Evolutionary conservation across 1,139 yeast species (phyloP).

Genomic region (Pichia terricola): DNA sequence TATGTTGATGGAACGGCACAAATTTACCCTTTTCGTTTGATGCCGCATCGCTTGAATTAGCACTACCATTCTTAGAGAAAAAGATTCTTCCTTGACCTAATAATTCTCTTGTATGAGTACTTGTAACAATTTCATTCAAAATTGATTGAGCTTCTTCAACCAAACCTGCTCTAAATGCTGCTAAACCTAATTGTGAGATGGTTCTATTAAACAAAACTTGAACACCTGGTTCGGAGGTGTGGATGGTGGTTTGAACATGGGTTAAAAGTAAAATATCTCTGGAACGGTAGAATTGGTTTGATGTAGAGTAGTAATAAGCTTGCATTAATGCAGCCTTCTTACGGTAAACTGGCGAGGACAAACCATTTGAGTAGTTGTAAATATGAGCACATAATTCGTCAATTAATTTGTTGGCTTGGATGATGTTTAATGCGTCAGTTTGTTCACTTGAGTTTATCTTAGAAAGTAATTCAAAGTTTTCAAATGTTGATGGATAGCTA

Average conservation of each 20-base stretch:
- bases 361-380: constrained; percentile 47
- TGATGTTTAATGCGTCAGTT: constrained; percentile 24
- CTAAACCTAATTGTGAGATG: constrained; percentile 87
- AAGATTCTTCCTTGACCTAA: constrained; percentile 88
- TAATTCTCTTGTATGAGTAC: constrained; percentile 81
- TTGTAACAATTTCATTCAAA: constrained; percentile 79
- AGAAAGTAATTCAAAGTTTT: constrained; percentile 26
- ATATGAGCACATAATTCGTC: constrained; percentile 58
- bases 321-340: constrained; percentile 79
- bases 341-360: constrained; percentile 42
- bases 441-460: constrained; percentile 26
- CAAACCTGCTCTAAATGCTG: constrained; percentile 89
- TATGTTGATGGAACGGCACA: constrained; percentile 97
- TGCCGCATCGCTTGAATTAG: neutral
- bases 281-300: constrained; percentile 73
- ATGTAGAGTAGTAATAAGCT: constrained; percentile 85
- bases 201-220: constrained; percentile 95
- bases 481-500: constrained; percentile 16
- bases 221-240: constrained; percentile 72
- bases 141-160: constrained; percentile 83
- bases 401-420: constrained; percentile 46
- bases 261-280: constrained; percentile 82
- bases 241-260: constrained; percentile 74
- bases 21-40: constrained; percentile 62
- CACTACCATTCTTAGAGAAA: constrained; percentile 36